Evolutionary conservation across 1,139 yeast species (phyloP), one percentile per base, ranked within the genome.

Genomic region (Geotrichum australiense): DNA sequence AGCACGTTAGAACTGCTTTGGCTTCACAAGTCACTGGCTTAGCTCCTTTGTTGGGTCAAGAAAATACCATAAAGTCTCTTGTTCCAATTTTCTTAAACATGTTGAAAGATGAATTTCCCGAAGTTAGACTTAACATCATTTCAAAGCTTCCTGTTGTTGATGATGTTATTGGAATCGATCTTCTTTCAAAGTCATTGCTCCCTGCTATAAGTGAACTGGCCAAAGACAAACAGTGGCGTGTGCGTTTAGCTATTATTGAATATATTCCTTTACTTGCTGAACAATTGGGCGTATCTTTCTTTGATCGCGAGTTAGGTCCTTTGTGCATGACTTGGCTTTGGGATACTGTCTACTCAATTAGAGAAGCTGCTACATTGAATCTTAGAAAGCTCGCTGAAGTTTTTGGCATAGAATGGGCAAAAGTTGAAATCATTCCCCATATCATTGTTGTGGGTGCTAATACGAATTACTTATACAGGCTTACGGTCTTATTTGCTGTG

Each of bases 131-230:
- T 50, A 91, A 91, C 64, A 87, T 93, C 53, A 93, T 93, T 53
- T 85, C 95, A 26, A 87, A 87, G 61, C 73, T 93, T 50, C 87
- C 91, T 52, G 78, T 83, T 37, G 96, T 93, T 31, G 89, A 91
- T 62, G 93, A 87, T 56, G 94, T 91, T 43, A 85, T 91, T 56
- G 98, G 98, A 25, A 86, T 91, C 53, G 89, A 83, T 54, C 69
- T 84, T 51, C 71, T 93, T 53, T 80, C 94, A 29, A 89, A 89
- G 55, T 81, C 87, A 39, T 71, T 93, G 50, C 71, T 93, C 51
- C 99, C 99, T 4, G 98, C 98, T 2, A 89, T 93, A 50, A 81
- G 95, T 19, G 96, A 91, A 55, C 73, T 93, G 52, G 97, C 98
- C 6, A 93, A 87, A 60, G 98, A 93, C 65, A 81, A 81, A 55